Conservation (phyloP, 495 filamentous ascomycete species). For the Aspergillus bertholletiae region DNA sequence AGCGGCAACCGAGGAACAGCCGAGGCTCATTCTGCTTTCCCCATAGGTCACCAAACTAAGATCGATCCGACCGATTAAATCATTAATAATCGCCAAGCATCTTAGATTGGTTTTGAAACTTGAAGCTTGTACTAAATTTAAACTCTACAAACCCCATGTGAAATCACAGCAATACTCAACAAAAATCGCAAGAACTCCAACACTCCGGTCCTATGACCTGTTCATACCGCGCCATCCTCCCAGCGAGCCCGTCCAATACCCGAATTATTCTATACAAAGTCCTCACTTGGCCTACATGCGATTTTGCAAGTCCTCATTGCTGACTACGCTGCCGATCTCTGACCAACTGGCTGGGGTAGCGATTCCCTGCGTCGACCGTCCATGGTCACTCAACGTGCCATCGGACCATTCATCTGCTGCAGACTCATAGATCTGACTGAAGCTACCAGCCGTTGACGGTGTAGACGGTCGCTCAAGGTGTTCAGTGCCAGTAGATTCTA, state of each 20-base stretch:
- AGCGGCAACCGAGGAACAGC: constrained; percentile 15
- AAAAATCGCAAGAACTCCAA: background rate
- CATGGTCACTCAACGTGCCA: constrained; percentile 67
- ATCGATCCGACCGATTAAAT: background rate
- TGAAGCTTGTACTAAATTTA: background rate
- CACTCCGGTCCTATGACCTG: background rate
- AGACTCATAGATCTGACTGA: constrained; percentile 30
- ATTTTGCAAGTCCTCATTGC: constrained; percentile 45
- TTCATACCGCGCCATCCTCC: background rate
- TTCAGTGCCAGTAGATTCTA: constrained; percentile 7
- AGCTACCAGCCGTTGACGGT: constrained; percentile 34
- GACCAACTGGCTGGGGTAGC: constrained; percentile 72
- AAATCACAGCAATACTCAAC: background rate
- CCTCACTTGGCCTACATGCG: constrained; percentile 15
- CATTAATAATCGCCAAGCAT: background rate
- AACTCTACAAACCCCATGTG: background rate
- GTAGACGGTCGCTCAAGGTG: constrained; percentile 31
- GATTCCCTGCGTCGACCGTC: constrained; percentile 44
- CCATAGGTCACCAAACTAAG: constrained; percentile 1
- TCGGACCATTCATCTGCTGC: constrained; percentile 32
- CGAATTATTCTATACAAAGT: constrained; percentile 1
- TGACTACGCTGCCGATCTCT: constrained; percentile 71
- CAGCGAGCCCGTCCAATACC: background rate
- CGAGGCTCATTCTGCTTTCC: constrained; percentile 12
- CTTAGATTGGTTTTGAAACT: background rate